A percentile compares a stretch with the other conserved stretches of the same genome.
Conservation (phyloP, 768 basidiomycete genomes). For the Trametes cingulata region DNA sequence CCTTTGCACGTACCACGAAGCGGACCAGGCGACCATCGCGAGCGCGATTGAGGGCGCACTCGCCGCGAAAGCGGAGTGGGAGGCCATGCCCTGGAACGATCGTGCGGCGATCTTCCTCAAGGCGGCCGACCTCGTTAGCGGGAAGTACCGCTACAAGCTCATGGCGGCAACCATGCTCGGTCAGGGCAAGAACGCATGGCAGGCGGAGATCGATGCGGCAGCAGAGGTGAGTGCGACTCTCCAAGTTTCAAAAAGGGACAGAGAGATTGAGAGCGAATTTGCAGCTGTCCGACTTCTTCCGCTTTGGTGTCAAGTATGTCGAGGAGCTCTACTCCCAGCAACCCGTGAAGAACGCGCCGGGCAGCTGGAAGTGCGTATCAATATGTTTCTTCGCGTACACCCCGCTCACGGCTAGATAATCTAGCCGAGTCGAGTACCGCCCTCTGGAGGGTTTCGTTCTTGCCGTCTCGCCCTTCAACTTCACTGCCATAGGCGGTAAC, state of each 20-base stretch:
- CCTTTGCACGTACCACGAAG: slow-evolving; percentile 87
- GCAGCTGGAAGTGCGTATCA: slow-evolving; percentile 90
- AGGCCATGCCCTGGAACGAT: slow-evolving; percentile 93
- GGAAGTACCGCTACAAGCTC: slow-evolving; percentile 94
- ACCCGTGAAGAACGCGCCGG: slow-evolving; percentile 80
- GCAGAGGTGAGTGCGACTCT: slow-evolving; percentile 72
- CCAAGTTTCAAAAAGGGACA: too few species aligned
- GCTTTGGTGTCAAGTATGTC: slow-evolving; percentile 96
- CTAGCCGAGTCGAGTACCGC: slow-evolving; percentile 92
- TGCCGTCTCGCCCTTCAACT: slow-evolving; percentile 98
- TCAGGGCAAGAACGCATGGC: slow-evolving; percentile 99
- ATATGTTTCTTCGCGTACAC: background rate
- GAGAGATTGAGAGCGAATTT: background rate
- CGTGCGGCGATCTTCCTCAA: slow-evolving; percentile 98
- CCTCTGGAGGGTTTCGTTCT: slow-evolving; percentile 98
- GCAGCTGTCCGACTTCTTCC: slow-evolving; percentile 87
- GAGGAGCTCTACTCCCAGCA: slow-evolving; percentile 93
- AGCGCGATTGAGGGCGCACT: slow-evolving; percentile 87
- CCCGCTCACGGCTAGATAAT: slow-evolving; percentile 6
- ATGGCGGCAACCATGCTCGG: slow-evolving; percentile 97
- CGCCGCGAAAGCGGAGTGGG: slow-evolving; percentile 87
- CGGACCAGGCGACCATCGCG: slow-evolving; percentile 71
- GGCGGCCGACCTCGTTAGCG: slow-evolving; percentile 93
- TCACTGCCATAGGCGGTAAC: slow-evolving; percentile 97
- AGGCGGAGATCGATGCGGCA: slow-evolving; percentile 98